Evolutionary conservation across 768 basidiomycete species (phyloP).

Genomic region (Boletus eberwhitei): DNA sequence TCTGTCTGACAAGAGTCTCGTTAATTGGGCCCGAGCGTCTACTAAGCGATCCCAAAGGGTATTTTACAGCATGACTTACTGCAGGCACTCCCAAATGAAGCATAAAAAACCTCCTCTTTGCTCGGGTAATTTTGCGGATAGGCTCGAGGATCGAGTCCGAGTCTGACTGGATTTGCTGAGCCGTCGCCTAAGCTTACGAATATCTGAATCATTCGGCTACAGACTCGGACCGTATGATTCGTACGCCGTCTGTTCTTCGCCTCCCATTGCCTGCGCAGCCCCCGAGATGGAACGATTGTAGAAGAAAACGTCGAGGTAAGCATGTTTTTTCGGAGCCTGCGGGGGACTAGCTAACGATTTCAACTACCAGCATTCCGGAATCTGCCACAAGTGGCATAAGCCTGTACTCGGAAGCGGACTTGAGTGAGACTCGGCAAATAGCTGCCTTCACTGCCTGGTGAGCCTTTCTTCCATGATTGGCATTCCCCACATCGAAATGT

Average conservation of each 20-base stretch:
- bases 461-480: constrained; percentile 5
- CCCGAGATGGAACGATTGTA: constrained; percentile 10
- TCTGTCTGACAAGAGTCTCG: no score
- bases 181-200: constrained; percentile 5
- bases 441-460: constrained; percentile 8
- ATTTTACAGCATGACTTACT: neutral
- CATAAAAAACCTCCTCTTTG: neutral
- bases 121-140: neutral
- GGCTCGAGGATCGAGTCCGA: neutral
- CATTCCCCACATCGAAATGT: neutral
- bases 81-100: neutral
- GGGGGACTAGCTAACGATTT: neutral
- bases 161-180: neutral
- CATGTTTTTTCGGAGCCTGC: neutral
- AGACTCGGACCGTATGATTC: neutral
- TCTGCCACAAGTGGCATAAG: neutral
- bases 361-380: neutral
- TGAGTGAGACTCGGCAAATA: constrained; percentile 8
- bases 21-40: no score
- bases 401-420: neutral
- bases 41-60: no score
- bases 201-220: neutral
- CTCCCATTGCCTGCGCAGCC: neutral
- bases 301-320: constrained; percentile 3
- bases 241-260: constrained; percentile 3